Evolutionary conservation across 495 filamentous ascomycete species (phyloP).

Genomic region (Neurospora tetrasperma): DNA sequence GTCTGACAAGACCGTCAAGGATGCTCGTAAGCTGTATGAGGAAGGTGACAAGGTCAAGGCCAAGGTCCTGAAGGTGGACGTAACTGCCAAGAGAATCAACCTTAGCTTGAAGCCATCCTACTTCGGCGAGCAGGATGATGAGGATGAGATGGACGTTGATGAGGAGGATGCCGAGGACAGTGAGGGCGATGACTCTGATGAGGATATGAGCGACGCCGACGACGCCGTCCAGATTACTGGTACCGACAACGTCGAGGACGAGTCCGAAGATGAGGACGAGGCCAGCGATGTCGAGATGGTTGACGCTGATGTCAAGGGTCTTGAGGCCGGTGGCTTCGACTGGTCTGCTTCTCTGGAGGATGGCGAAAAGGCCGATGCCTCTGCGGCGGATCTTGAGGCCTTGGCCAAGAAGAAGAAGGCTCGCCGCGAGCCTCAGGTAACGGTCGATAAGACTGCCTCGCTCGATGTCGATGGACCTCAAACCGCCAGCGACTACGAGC

Average conservation of each 20-base stretch:
- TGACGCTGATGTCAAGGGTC: slow-evolving; percentile 39
- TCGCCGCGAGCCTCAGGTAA: slow-evolving; percentile 64
- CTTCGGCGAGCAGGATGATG: slow-evolving; percentile 50
- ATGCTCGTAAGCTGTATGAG: slow-evolving; percentile 74
- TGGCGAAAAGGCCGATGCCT: slow-evolving; percentile 28
- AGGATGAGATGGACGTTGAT: slow-evolving; percentile 44
- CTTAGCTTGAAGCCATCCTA: slow-evolving; percentile 91
- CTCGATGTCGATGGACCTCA: slow-evolving; percentile 85
- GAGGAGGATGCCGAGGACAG: slow-evolving; percentile 32
- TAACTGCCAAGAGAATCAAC: slow-evolving; percentile 60
- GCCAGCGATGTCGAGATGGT: slow-evolving; percentile 39
- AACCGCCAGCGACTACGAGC: slow-evolving; percentile 82
- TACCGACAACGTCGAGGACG: slow-evolving; percentile 29
- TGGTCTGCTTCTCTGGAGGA: slow-evolving; percentile 60
- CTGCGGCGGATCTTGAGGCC: slow-evolving; percentile 36
- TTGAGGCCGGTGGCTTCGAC: slow-evolving; percentile 76
- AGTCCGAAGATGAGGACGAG: slow-evolving; percentile 39
- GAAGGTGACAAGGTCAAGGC: slow-evolving; percentile 89
- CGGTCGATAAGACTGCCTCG: slow-evolving; percentile 79
- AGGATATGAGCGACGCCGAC: slow-evolving; percentile 41
- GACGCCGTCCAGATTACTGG: slow-evolving; percentile 43
- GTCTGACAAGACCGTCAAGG: slow-evolving; percentile 65
- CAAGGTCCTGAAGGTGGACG: slow-evolving; percentile 68
- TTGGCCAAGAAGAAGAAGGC: slow-evolving; percentile 65
- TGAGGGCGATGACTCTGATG: slow-evolving; percentile 37